Percentiles rank a stretch among this genome's conserved stretches.
Conservation (phyloP, 768 basidiomycete genomes). For the Lactifluus pinguis region DNA sequence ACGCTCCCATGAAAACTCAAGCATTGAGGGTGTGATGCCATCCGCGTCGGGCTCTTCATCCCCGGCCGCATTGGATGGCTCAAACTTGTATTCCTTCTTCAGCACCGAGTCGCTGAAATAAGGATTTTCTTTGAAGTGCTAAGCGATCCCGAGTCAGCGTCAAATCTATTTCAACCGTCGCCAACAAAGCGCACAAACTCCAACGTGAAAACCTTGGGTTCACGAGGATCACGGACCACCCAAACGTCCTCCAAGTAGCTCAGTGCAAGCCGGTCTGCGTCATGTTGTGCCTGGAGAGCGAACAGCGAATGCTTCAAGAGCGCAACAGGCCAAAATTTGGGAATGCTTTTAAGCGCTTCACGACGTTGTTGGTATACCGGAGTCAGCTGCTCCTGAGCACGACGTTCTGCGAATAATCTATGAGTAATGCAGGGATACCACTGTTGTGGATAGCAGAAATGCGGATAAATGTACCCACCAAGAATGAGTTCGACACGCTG, state of each 20-base stretch:
- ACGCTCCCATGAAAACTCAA: slow-evolving; percentile 73
- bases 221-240: slow-evolving; percentile 61
- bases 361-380: slow-evolving; percentile 69
- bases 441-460: neutral
- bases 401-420: slow-evolving; percentile 43
- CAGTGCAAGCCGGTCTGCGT: slow-evolving; percentile 71
- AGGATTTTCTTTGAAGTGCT: slow-evolving; percentile 85
- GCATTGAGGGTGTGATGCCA: slow-evolving; percentile 69
- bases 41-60: slow-evolving; percentile 57
- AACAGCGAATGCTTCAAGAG: slow-evolving; percentile 64
- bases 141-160: neutral
- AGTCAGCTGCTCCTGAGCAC: slow-evolving; percentile 44
- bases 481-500: slow-evolving; percentile 62
- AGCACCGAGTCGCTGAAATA: slow-evolving; percentile 68
- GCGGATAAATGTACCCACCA: slow-evolving; percentile 38
- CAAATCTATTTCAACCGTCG: slow-evolving; percentile 4
- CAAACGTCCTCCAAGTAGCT: slow-evolving; percentile 81
- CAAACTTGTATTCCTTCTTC: slow-evolving; percentile 76
- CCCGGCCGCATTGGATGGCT: slow-evolving; percentile 42
- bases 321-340: slow-evolving; percentile 81
- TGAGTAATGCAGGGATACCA: slow-evolving; percentile 4
- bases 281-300: slow-evolving; percentile 59
- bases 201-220: slow-evolving; percentile 74
- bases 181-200: slow-evolving; percentile 65
- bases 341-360: slow-evolving; percentile 50